Percentiles rank a stretch among this genome's conserved stretches.
Evolutionary conservation across 169 alveolate genomes (phyloP).

Genomic region (Plasmodium coatneyi): DNA sequence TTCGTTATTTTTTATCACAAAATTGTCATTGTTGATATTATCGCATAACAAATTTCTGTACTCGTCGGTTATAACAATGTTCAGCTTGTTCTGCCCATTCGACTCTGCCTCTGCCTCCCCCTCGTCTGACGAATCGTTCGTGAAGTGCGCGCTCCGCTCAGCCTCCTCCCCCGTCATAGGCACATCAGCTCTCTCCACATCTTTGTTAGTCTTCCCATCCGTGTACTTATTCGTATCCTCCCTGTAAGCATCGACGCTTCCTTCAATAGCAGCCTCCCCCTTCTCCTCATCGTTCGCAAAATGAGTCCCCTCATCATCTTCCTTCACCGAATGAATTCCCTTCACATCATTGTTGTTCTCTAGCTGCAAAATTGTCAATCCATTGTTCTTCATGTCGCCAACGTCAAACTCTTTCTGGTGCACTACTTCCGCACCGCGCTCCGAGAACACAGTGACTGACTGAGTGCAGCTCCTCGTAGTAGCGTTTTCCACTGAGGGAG

Average conservation of each 20-base stretch:
- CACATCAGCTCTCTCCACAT: background rate
- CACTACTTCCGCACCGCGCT: background rate
- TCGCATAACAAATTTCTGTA: slow-evolving; percentile 33
- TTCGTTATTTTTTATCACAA: slow-evolving; percentile 59
- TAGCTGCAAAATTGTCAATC: background rate
- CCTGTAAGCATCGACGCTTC: background rate
- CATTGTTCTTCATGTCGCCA: background rate
- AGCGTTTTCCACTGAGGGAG: background rate
- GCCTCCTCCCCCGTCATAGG: background rate
- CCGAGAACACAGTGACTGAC: background rate
- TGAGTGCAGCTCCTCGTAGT: background rate
- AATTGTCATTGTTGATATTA: slow-evolving; percentile 62
- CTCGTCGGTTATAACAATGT: slow-evolving; percentile 9
- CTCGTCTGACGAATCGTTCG: background rate
- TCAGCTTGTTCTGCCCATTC: background rate
- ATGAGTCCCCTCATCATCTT: background rate
- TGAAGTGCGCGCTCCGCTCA: background rate
- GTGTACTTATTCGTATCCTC: background rate
- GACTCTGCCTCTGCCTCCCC: background rate
- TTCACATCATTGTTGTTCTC: background rate
- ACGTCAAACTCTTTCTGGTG: background rate
- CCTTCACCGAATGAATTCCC: background rate
- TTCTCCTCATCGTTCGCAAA: background rate
- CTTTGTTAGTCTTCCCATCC: background rate
- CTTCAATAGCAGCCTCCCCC: background rate